Evolutionary conservation across 345 rosid genomes (phyloP), one percentile per base, ranked within the genome.

Genomic region (Ricinus communis): DNA sequence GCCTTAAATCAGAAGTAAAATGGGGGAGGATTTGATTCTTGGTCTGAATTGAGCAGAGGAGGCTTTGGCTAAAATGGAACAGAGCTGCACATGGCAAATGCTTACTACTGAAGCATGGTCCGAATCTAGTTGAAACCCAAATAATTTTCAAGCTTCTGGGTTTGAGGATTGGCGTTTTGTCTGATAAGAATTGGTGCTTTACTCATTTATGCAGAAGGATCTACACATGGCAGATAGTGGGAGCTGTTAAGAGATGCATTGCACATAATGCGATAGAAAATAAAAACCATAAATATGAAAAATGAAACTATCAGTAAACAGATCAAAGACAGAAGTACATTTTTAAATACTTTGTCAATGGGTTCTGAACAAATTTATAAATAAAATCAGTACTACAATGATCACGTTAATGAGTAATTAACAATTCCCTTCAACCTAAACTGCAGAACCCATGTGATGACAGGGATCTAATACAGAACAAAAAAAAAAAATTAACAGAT

Each of bases 361-460:
- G 3, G 43, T 45, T 46, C 16, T 27, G 53, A 25, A 24, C 25
- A 18, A 13, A 38, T 5, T 16, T 22, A 40, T 64, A 25, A 64
- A 15, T 13, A 9, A 62, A 71, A 66, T 25, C 46, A 31, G 28
- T n/a, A 22, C 31, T 30, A 45, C 38, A 56, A 3, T 25, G 28
- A 28, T 56, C 58, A 30, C 27, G 80, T 78, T 78, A 74, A 63
- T 65, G 67, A 69, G 75, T 28, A 54, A 61, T 72, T 72, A 75
- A 75, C 80, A 72, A 56, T 49, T 50, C 68, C 62, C 8, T 2
- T 27, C 40, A 60, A n/a, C 65, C 69, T 56, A 69, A 67, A 45
- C 73, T 70, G 28, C 38, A 27, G 71, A 71, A 62, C 65, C 58
- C 75, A 66, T 15, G 59, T 60, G 64, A 30, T 24, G 25, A 14